Base-by-base conservation (phyloP, 2,329 filamentous ascomycete species). In the Fusarium burgessii region DNA sequence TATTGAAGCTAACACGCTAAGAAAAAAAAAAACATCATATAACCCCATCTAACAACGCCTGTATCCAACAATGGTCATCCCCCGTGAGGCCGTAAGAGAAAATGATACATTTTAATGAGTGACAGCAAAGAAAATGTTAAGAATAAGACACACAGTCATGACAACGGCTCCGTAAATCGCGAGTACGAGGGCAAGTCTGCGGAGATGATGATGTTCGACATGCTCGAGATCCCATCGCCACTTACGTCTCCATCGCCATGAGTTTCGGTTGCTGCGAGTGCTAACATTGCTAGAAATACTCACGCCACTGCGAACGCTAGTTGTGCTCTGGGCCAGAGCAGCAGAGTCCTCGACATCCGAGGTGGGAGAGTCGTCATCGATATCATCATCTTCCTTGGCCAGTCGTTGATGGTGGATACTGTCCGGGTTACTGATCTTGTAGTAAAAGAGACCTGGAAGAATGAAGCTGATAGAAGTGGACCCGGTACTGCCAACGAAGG, bases 381-480 rank as follows among this genome's bases (percentile, higher is more conserved):
- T 90, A 70, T 95, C 93, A 75, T 98, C 96, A 72, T 98, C 94
- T 77, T 96, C 94, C 80, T 98, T 98, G 69, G 94, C 85, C 13
- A 98, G 84, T 17, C 92, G 89, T 79, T 97, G 95, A 75, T 98
- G 94, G 69, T 95, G 90, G 32, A 91, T 88, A 46, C 93, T 95
- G 59, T 97, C 92, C 0, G 96, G 96, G 27, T 93, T 90, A 15
- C 94, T 97, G 66, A 99, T 98, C 82, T 98, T 98, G 84, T 98
- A 99, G 82, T 98, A 99, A 81, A 99, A 99, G 7, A 99, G 83
- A 0, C 96, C 96, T 0, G 96, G 96, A 1, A 99, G 87, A 72
- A 99, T 98, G 79, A 99, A 99, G 68, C 93, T 97, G 76, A 99
- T 99, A 67, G 93, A 94, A 0, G 96, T 99, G 55, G 92, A 95